Evolutionary conservation across 495 filamentous ascomycete species (phyloP).

Genomic region (Podospora didyma): DNA sequence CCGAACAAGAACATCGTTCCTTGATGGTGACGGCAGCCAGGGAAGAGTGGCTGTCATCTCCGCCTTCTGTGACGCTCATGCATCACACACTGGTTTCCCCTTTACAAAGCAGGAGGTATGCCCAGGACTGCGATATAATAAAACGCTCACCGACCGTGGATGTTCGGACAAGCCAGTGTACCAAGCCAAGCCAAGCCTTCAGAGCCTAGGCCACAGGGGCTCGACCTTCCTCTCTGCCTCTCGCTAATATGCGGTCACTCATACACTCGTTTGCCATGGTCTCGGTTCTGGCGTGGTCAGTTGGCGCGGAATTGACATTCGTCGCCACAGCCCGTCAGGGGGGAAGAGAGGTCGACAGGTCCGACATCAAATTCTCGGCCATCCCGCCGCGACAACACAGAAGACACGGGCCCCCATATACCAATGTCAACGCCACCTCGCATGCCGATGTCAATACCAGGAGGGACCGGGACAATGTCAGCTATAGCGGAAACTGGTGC

Average conservation of each 20-base stretch:
- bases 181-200: background rate
- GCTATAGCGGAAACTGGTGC: conserved; percentile 31
- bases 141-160: background rate
- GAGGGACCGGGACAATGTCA: conserved; percentile 1
- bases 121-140: background rate
- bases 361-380: conserved; percentile 11
- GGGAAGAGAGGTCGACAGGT: conserved; percentile 9
- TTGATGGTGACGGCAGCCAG: background rate
- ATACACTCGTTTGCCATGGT: conserved; percentile 8
- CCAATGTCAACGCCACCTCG: too few species aligned
- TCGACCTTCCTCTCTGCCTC: background rate
- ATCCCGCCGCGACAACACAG: conserved; percentile 17
- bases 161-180: background rate
- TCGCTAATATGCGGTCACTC: conserved; percentile 14
- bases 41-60: background rate
- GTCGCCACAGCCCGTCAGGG: conserved; percentile 14
- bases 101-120: background rate
- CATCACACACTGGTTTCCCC: background rate
- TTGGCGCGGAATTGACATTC: conserved; percentile 18
- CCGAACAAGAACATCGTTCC: background rate
- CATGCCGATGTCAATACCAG: background rate
- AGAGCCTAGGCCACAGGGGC: background rate
- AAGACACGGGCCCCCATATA: conserved; percentile 7
- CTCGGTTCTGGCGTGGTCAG: conserved; percentile 10
- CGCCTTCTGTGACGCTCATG: background rate